phyloP scores from a whole-genome alignment of 2,329 filamentous ascomycete species.

The Fusarium chuoi region DNA sequence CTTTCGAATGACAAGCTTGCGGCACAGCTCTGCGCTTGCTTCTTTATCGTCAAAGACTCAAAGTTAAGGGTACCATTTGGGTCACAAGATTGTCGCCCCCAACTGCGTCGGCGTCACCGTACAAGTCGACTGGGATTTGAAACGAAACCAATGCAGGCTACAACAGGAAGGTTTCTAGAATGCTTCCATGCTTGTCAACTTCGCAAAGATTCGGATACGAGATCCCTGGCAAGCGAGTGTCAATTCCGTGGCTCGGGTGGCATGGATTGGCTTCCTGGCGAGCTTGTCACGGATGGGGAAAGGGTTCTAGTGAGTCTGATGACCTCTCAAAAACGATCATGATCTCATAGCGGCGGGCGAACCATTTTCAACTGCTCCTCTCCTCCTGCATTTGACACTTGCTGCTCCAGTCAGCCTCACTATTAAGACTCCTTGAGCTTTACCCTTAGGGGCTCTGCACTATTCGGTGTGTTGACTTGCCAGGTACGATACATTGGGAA shows the following conservation, averaged over 20 bases:
- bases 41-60: constrained; percentile 3
- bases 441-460: background rate
- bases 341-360: constrained; percentile 18
- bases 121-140: constrained; percentile 3
- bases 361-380: constrained; percentile 2
- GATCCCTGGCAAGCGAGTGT: constrained; percentile 16
- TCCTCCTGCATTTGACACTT: constrained; percentile 1
- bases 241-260: background rate
- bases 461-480: constrained; percentile 6
- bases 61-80: background rate
- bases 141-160: constrained; percentile 27
- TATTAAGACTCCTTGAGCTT: constrained; percentile 8
- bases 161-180: constrained; percentile 43
- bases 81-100: constrained; percentile 8
- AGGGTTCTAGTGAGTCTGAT: constrained; percentile 8
- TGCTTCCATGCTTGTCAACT: constrained; percentile 21
- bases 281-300: constrained; percentile 11
- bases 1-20: constrained; percentile 14
- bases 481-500: background rate
- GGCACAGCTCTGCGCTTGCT: constrained; percentile 22
- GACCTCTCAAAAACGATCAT: constrained; percentile 3
- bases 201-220: constrained; percentile 10
- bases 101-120: constrained; percentile 8
- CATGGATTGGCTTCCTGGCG: constrained; percentile 17
- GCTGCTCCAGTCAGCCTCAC: constrained; percentile 30